These are phyloP conservation scores for Coccomyxa sp. DNA, from an alignment of 139 green algal genomes.

Conservation along the genomic window DNA sequence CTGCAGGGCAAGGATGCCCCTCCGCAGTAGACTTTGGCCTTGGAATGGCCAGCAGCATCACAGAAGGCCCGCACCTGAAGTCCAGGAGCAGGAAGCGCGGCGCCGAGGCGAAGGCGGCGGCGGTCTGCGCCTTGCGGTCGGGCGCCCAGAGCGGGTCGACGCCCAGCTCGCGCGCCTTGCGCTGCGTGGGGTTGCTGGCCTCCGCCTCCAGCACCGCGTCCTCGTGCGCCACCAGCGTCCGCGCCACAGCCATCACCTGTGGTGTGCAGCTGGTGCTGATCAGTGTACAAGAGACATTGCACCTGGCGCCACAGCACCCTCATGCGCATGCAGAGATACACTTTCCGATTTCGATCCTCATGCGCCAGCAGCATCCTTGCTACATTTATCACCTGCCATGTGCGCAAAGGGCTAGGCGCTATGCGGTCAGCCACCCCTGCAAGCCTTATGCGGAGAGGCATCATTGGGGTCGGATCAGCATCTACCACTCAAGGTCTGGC, in stretches of 20 bases:
- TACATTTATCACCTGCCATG: no score
- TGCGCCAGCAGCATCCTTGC: no score
- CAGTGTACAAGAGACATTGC: no score
- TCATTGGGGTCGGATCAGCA: no score
- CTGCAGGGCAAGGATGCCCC: no score
- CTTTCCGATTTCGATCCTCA: no score
- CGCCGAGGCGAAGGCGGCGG: constrained; percentile 15
- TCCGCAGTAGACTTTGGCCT: no score
- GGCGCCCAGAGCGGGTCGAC: not conserved
- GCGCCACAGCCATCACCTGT: not conserved
- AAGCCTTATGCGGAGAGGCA: no score
- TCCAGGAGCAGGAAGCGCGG: constrained; percentile 57
- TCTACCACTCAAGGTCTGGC: no score
- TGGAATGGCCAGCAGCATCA: not conserved
- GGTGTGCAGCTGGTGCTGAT: not conserved
- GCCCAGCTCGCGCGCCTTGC: not conserved
- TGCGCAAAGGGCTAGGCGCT: no score
- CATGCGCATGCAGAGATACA: no score
- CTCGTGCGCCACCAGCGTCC: constrained; percentile 4
- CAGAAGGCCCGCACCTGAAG: constrained; percentile 35
- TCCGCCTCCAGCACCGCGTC: constrained; percentile 6
- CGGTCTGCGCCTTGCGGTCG: not conserved
- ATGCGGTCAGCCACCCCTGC: no score
- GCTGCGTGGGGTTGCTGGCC: not conserved
- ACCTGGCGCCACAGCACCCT: not conserved